Evolutionary conservation across 2,329 filamentous ascomycete genomes (phyloP), one percentile per base, ranked within the genome.

Genomic region (Talaromyces piceae): DNA sequence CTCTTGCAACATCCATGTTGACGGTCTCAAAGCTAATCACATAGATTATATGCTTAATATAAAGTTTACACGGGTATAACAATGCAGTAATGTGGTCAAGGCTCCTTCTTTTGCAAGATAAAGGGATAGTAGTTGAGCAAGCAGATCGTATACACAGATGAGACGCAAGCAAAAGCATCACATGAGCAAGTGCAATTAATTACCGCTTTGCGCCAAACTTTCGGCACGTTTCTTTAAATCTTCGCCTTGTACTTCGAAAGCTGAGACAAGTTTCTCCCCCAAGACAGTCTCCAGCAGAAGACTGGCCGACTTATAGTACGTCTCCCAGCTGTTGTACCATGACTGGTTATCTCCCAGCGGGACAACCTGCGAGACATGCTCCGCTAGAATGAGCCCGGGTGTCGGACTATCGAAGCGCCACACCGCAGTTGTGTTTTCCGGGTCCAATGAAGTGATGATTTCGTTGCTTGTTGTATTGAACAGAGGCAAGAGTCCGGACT

Each of bases 261-360:
- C 46, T 26, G 33, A 16, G 18, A 48, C 18, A 5, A 48, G 30
- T 13, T 48, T 20, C 11, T 48, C 39, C 13, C 23, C 28, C 23
- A 48, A 22, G 2, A 31, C 41, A 5, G 33, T 39, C 20, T 48
- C 46, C 13, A 48, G 3, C 13, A 41, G 12, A 13, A 41, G 18
- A 25, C 31, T 27, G 9, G 8, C 22, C n/a, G 30, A 28, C 12
- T 27, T 37, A 26, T 48, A 48, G 22, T 48, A 48, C 20, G 46
- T 48, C 27, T 48, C 46, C 46, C 46, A 48, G 39, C 46, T 48
- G 16, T 48, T 48, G 39, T 48, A 48, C 28, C 18, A 18, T 20
- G 46, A 37, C 27, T 20, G 33, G 12, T 39, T 41, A 13, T 26
- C 20, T 18, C 27, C 46, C 7, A 48, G 23, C 23, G 46, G n/a